Evolutionary conservation across 257 asterid genomes (phyloP).

Genomic region (Datura wrightii): DNA sequence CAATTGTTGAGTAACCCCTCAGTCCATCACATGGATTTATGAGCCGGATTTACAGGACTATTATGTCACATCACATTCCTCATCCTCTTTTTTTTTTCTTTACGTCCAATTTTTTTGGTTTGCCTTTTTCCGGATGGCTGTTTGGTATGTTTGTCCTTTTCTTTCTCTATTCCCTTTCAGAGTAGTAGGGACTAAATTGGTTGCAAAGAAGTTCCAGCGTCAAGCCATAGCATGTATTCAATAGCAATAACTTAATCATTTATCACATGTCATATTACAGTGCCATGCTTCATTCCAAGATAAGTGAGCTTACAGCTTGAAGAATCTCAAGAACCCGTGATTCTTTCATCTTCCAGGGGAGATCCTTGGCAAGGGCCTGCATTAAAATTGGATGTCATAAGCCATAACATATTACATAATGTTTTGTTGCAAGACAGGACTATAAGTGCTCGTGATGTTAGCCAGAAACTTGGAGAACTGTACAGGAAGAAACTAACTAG

Average conservation of each 20-base stretch:
- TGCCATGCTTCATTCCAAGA: neutral
- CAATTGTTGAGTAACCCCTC: neutral
- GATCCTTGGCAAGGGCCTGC: constrained; percentile 97
- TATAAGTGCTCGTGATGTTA: neutral
- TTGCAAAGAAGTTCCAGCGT: neutral
- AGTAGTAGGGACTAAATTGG: neutral
- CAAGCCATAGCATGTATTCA: neutral
- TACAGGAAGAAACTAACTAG: constrained; percentile 20
- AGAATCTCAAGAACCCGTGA: constrained; percentile 93
- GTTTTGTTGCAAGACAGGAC: constrained; percentile 14
- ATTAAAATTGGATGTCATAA: neutral
- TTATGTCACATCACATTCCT: constrained; percentile 1
- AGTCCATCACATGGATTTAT: neutral
- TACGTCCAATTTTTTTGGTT: neutral
- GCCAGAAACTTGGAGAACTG: constrained; percentile 19
- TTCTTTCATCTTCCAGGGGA: constrained; percentile 98
- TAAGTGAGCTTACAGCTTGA: constrained; percentile 75
- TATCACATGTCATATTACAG: neutral
- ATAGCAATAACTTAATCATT: neutral
- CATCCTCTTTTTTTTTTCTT: neutral
- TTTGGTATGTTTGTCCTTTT: neutral
- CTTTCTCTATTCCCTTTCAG: neutral
- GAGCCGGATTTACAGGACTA: neutral
- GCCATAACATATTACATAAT: neutral
- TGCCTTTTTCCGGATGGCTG: neutral